phyloP scores from a whole-genome alignment of 2,329 filamentous ascomycete genomes.

The Sporothrix sp. region DNA sequence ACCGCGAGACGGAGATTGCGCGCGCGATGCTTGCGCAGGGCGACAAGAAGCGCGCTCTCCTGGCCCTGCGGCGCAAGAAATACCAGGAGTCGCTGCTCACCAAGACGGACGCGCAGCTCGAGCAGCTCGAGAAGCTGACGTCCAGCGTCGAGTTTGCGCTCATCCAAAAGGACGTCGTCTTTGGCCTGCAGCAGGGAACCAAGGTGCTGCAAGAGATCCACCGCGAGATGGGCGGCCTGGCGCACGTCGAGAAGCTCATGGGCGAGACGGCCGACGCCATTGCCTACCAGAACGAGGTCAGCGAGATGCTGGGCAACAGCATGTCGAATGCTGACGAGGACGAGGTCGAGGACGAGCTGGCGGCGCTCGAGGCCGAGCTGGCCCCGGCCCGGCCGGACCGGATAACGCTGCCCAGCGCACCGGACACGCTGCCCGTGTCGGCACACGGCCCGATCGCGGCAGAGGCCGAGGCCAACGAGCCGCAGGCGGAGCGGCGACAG shows the following conservation, averaged over 20 bases:
- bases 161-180: slow-evolving; percentile 93
- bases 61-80: slow-evolving; percentile 89
- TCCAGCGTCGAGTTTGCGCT: slow-evolving; percentile 88
- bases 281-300: slow-evolving; percentile 89
- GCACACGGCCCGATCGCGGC: background rate
- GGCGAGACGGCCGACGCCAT: slow-evolving; percentile 83
- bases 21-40: slow-evolving; percentile 69
- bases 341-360: slow-evolving; percentile 92
- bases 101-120: slow-evolving; percentile 90
- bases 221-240: slow-evolving; percentile 88
- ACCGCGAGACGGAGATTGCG: slow-evolving; percentile 79
- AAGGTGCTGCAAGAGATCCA: slow-evolving; percentile 84
- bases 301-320: slow-evolving; percentile 75
- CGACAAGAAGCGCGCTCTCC: slow-evolving; percentile 71
- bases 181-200: slow-evolving; percentile 85
- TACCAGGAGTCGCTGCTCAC: slow-evolving; percentile 85
- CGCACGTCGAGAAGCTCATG: slow-evolving; percentile 90
- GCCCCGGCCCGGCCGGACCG: slow-evolving; percentile 16
- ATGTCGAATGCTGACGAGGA: slow-evolving; percentile 95
- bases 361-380: slow-evolving; percentile 60
- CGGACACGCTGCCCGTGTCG: slow-evolving; percentile 23
- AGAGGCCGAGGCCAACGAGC: background rate
- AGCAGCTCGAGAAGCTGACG: slow-evolving; percentile 81
- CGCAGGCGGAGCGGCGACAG: slow-evolving; percentile 13
- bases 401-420: slow-evolving; percentile 47